phyloP scores from a whole-genome alignment of 108 stramenopile species.

The Cyclotella sp. region DNA sequence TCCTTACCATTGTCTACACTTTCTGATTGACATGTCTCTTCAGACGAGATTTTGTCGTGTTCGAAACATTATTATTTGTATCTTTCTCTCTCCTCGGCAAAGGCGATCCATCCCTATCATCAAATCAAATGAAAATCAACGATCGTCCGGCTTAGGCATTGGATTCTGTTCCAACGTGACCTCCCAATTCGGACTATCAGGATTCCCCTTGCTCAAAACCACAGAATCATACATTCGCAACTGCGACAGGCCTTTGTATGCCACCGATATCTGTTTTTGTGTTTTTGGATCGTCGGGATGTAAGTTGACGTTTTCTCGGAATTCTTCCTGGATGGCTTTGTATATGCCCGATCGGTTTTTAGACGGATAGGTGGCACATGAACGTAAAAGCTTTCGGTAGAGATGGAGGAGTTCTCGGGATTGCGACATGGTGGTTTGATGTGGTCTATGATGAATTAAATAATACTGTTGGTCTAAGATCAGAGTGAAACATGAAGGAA shows the following conservation, averaged over 20 bases:
- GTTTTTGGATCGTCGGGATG: constrained; percentile 61
- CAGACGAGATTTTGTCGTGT: too few relatives aligned
- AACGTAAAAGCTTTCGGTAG: constrained; percentile 73
- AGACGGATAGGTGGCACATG: constrained; percentile 76
- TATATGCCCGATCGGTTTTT: constrained; percentile 80
- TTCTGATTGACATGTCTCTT: too few relatives aligned
- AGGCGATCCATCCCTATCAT: not conserved
- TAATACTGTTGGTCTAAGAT: too few relatives aligned
- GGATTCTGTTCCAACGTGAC: constrained; percentile 87
- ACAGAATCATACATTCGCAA: constrained; percentile 74
- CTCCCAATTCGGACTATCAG: constrained; percentile 68
- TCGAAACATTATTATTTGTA: too few relatives aligned
- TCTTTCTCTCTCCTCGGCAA: too few relatives aligned
- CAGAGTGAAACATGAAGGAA: too few relatives aligned
- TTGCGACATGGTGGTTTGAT: constrained; percentile 30
- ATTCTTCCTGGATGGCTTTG: constrained; percentile 82
- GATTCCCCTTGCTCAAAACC: constrained; percentile 51
- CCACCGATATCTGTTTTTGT: constrained; percentile 70
- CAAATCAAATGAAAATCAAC: not conserved
- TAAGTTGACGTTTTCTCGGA: constrained; percentile 60
- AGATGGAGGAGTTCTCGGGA: constrained; percentile 62
- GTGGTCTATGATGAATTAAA: too few relatives aligned
- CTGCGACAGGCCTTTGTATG: constrained; percentile 81
- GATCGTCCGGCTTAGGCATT: constrained; percentile 66
- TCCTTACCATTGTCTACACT: too few relatives aligned